These are phyloP conservation scores for Cucumis hystrix DNA, from an alignment of 306 rosid genomes.

Conservation along the genomic window DNA sequence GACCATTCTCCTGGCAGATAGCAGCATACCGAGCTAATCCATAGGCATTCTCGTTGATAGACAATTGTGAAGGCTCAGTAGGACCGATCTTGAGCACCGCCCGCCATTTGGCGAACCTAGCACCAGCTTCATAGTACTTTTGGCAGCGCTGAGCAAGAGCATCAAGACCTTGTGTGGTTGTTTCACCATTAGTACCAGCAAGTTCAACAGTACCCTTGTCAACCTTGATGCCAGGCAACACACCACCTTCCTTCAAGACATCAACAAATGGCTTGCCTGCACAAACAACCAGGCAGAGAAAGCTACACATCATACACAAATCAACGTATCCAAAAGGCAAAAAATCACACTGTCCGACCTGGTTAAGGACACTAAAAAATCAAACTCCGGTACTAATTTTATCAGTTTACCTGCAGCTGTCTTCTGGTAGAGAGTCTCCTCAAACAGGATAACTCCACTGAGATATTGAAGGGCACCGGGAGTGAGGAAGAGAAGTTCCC, in stretches of 20 bases:
- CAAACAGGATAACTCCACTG: conserved; percentile 80
- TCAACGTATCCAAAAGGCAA: background rate
- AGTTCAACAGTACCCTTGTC: conserved; percentile 81
- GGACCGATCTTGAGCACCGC: conserved; percentile 67
- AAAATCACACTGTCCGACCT: background rate
- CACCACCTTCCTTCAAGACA: conserved; percentile 50
- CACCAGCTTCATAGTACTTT: conserved; percentile 75
- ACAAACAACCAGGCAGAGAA: background rate
- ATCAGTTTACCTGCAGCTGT: conserved; percentile 48
- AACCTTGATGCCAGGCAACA: conserved; percentile 72
- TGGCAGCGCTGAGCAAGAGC: conserved; percentile 56
- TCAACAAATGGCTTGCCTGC: conserved; percentile 61
- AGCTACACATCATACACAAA: background rate
- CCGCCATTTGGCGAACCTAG: conserved; percentile 81
- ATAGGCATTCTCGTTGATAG: conserved; percentile 59
- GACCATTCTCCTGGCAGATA: conserved; percentile 72
- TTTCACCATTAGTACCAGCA: conserved; percentile 64
- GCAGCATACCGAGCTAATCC: conserved; percentile 67
- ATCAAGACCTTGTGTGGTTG: conserved; percentile 83
- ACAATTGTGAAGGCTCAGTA: conserved; percentile 49
- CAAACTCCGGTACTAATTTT: background rate
- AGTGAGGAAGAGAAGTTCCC: conserved; percentile 84
- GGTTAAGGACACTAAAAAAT: background rate
- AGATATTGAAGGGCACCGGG: conserved; percentile 62
- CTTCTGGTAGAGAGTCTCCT: conserved; percentile 82